Percentiles rank a stretch among this genome's conserved stretches.
phyloP scores from a whole-genome alignment of 2,329 filamentous ascomycete species.

The Fusarium sp. region DNA sequence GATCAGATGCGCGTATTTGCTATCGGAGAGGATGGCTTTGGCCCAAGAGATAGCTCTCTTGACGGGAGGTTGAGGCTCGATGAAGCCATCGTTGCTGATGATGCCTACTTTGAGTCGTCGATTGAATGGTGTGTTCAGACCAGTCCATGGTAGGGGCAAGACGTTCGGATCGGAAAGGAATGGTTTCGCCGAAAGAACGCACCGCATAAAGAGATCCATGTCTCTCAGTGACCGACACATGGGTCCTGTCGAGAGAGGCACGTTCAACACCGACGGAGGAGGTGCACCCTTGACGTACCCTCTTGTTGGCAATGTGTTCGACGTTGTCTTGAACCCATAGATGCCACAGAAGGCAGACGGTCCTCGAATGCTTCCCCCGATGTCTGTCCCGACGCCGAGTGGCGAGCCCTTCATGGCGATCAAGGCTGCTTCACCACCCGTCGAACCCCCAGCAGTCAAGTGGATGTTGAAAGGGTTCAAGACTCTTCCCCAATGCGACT shows the following conservation, averaged over 20 bases:
- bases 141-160: constrained; percentile 49
- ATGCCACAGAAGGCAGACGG: constrained; percentile 26
- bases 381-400: constrained; percentile 18
- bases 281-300: constrained; percentile 33
- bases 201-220: constrained; percentile 39
- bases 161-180: constrained; percentile 47
- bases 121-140: constrained; percentile 29
- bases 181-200: constrained; percentile 25
- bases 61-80: constrained; percentile 55
- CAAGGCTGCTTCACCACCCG: constrained; percentile 63
- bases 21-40: constrained; percentile 20
- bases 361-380: constrained; percentile 21
- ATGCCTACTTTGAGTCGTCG: constrained; percentile 56
- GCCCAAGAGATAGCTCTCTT: constrained; percentile 54
- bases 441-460: constrained; percentile 71
- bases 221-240: constrained; percentile 43
- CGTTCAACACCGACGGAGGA: constrained; percentile 50
- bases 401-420: constrained; percentile 48
- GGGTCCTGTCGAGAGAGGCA: constrained; percentile 39
- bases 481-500: constrained; percentile 70
- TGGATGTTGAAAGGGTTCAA: constrained; percentile 70
- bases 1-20: constrained; percentile 35
- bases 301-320: constrained; percentile 5
- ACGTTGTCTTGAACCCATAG: constrained; percentile 27
- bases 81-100: constrained; percentile 52